phyloP scores from a whole-genome alignment of 73 alveolate genomes.

The Stentor coeruleus region DNA sequence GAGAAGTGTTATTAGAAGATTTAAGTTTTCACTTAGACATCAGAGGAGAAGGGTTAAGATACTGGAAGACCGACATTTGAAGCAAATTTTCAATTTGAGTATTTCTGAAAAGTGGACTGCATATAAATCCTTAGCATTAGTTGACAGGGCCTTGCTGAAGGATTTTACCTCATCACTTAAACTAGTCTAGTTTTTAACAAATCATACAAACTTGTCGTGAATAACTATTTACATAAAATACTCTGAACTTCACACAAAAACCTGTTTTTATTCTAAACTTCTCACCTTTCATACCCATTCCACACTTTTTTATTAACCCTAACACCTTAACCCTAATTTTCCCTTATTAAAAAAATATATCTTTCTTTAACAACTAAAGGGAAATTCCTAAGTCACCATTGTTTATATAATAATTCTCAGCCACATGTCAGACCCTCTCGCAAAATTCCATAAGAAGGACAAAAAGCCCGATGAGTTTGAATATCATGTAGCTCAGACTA shows the following conservation, averaged over 20 bases:
- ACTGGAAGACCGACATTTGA: conserved; percentile 19
- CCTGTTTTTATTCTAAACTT: too few species aligned
- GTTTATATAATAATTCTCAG: background rate
- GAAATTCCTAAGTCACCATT: background rate
- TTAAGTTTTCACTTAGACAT: background rate
- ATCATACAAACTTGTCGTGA: too few species aligned
- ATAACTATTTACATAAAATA: too few species aligned
- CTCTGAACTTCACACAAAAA: too few species aligned
- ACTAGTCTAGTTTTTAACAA: background rate
- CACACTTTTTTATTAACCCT: too few species aligned
- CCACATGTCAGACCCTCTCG: conserved; percentile 26
- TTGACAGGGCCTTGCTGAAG: background rate
- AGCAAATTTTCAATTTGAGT: conserved; percentile 1
- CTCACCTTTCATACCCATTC: too few species aligned
- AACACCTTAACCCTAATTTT: too few species aligned
- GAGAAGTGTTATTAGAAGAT: background rate
- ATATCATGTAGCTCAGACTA: conserved; percentile 18
- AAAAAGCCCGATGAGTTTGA: conserved; percentile 13
- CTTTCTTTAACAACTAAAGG: too few species aligned
- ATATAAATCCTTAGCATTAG: conserved; percentile 7
- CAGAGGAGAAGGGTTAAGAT: background rate
- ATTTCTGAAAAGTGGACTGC: conserved; percentile 23
- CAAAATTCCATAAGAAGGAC: conserved; percentile 8
- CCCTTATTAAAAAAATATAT: too few species aligned
- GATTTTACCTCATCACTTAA: background rate